Evolutionary conservation across 306 rosid species (phyloP), one percentile per base, ranked within the genome.

Genomic region (Prinsepia uniflora): DNA sequence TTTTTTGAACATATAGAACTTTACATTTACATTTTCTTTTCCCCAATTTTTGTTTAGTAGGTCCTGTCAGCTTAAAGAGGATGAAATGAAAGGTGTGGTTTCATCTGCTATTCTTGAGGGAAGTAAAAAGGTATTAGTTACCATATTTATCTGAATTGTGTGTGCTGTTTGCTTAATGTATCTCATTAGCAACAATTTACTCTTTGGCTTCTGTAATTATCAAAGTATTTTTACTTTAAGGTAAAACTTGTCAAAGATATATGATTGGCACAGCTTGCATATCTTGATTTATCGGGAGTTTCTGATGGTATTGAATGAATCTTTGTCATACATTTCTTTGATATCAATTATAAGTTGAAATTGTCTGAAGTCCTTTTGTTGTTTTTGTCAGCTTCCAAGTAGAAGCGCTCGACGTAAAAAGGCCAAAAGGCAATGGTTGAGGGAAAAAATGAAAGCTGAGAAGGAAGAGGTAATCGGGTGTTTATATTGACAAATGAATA

Each of bases 391-490:
- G 99, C 13, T 78, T 64, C 88, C 92, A 20, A 81, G 97, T 86
- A 89, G 99, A 81, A 91, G 96, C 78, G 86, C 93, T 65, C 96
- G 93, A 8, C 93, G 97, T 70, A 91, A 89, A 73, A 95, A 87
- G 83, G 90, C 88, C 71, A 89, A 86, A 81, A 84, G 96, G 77
- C 87, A 20, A 70, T 85, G 96, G 96, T 76, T 84, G 81, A 91
- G 96, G 86, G 97, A 89, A 80, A 82, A 79, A 67, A 74, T 62
- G 61, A 87, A 81, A 47, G 65, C 75, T 73, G 76, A 79, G 73
- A 83, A 81, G 74, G 79, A 84, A 53, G 82, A 88, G 97, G 99
- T 94, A 84, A 45, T 52, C 36, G 15, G 66, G 68, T 36, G 56
- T 68, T 75, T 52, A 10, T 65, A 10, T 41, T 62, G 58, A 56